These are phyloP conservation scores for Sordariomycetes sp. DNA, from an alignment of 2,329 filamentous ascomycete genomes.

Conservation along the genomic window DNA sequence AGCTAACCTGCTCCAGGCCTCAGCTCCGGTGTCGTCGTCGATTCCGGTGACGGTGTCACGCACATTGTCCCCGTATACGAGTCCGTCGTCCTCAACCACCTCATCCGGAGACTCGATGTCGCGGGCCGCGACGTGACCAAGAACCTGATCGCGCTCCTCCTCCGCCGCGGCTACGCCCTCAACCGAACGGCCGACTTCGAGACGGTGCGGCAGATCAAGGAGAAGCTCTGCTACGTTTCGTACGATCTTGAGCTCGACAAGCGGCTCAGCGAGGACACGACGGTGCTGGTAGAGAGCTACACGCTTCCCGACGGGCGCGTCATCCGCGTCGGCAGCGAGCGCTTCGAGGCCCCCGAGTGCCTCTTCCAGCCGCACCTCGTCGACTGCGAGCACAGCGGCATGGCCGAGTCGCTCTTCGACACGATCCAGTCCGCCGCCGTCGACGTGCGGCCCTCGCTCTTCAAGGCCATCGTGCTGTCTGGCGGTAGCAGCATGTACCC, in stretches of 20 bases:
- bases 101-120: conserved; percentile 86
- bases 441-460: conserved; percentile 83
- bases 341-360: conserved; percentile 96
- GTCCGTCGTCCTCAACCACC: conserved; percentile 92
- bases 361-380: conserved; percentile 97
- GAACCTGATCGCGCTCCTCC: conserved; percentile 88
- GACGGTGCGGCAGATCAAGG: conserved; percentile 97
- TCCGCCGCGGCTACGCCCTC: conserved; percentile 87
- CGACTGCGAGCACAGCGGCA: conserved; percentile 92
- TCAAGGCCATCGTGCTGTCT: conserved; percentile 93
- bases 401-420: conserved; percentile 96
- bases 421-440: conserved; percentile 95
- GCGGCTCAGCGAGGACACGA: conserved; percentile 91
- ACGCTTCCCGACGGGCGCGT: conserved; percentile 93
- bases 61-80: conserved; percentile 99
- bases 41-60: conserved; percentile 95
- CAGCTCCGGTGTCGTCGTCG: conserved; percentile 91
- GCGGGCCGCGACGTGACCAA: conserved; percentile 96
- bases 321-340: conserved; percentile 89
- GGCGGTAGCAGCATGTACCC: conserved; percentile 99
- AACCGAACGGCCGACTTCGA: conserved; percentile 99
- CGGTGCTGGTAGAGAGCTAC: conserved; percentile 93
- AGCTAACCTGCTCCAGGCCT: conserved; percentile 40
- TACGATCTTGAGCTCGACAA: conserved; percentile 97
- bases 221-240: conserved; percentile 98